Conservation (phyloP, 1,284 basidiomycete genomes). For the Sutorius eximius region DNA sequence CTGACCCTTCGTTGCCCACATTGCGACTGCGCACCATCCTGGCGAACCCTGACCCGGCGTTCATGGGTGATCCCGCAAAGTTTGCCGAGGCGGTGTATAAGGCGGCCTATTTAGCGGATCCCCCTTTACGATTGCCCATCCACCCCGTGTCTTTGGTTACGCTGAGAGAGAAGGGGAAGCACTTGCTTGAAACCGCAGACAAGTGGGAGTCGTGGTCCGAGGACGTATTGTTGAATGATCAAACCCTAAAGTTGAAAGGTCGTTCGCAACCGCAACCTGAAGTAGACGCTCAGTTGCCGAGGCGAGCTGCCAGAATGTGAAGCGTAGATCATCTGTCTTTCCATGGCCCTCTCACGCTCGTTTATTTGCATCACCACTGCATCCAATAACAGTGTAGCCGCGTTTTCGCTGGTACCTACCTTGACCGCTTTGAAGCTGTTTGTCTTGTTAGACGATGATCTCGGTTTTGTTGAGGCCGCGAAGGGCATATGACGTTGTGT, state of each 20-base stretch:
- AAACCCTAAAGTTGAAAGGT: background rate
- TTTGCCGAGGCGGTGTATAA: conserved; percentile 17
- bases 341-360: too few species aligned
- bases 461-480: background rate
- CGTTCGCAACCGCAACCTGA: background rate
- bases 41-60: background rate
- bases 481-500: background rate
- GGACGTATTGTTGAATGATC: conserved; percentile 14
- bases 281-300: too few species aligned
- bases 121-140: conserved; percentile 32
- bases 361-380: too few species aligned
- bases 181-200: conserved; percentile 19
- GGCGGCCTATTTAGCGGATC: conserved; percentile 16
- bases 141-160: conserved; percentile 14
- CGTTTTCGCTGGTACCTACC: too few species aligned
- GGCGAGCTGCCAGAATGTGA: too few species aligned
- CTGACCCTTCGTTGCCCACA: conserved; percentile 1
- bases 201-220: conserved; percentile 33
- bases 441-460: too few species aligned
- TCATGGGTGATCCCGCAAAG: conserved; percentile 23
- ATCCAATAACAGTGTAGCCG: too few species aligned
- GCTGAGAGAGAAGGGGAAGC: conserved; percentile 14
- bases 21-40: background rate
- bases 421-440: too few species aligned
- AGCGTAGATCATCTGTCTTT: too few species aligned